phyloP scores from a whole-genome alignment of 192 early-diverging fungal species.

The Funneliformis mosseae region DNA sequence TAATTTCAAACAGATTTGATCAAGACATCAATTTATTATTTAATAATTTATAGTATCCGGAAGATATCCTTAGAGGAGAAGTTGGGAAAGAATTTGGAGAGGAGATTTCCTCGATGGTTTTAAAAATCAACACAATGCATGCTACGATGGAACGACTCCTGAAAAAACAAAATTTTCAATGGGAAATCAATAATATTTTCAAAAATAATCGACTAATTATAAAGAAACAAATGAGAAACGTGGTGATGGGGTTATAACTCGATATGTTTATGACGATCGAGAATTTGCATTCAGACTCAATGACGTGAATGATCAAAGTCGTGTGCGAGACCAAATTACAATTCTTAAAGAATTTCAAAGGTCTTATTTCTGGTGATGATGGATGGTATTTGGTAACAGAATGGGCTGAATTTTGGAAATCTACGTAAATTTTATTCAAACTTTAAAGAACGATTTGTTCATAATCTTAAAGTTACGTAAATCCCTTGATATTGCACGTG shows the following conservation, averaged over 20 bases:
- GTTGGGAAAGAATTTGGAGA: background rate
- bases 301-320: no score
- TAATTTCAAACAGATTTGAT: no score
- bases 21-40: background rate
- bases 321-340: background rate
- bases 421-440: background rate
- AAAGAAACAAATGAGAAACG: no score
- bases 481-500: slow-evolving; percentile 23
- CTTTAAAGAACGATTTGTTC: background rate
- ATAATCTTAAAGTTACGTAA: background rate
- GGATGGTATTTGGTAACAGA: background rate
- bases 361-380: background rate
- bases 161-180: no score
- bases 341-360: slow-evolving; percentile 6
- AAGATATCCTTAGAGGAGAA: background rate
- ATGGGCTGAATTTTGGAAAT: slow-evolving; percentile 25
- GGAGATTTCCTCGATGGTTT: background rate
- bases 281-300: background rate
- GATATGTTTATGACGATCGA: background rate
- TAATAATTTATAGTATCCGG: background rate
- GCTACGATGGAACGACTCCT: background rate
- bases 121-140: background rate
- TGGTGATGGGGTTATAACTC: background rate
- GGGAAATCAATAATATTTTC: no score
- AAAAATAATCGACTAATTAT: no score